Evolutionary conservation across 768 basidiomycete genomes (phyloP), one percentile per base, ranked within the genome.

Genomic region (Baorangia bicolor): DNA sequence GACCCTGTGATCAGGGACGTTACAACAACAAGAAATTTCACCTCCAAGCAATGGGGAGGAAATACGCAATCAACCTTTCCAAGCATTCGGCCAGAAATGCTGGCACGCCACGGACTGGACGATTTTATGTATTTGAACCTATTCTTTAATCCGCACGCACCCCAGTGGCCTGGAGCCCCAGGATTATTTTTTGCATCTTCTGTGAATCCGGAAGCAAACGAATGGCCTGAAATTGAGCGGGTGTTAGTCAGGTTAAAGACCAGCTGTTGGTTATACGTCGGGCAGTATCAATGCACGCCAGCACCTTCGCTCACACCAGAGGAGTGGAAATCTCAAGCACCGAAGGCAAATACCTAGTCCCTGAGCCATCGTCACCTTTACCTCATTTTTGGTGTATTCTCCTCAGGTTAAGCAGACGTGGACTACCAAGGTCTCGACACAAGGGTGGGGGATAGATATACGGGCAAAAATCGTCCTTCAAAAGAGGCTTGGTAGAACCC

Each of bases 81-180:
- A 2, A 3, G 0, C 0, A 65, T 65, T 40, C 55, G 58, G 0
- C 8, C 41, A 23, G 51, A 55, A 3, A 48, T 63, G 49, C 14
- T 66, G 0, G 56, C 45, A 3, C 57, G 48, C 10, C 65, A 66
- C 16, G 65, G 59, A 1, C 9, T 64, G 14, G 6, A 53, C 3
- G 53, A 64, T 18, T 67, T 67, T 31, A 61, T 66, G 64, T 61
- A 53, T 25, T 11, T 58, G 18, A 64, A 57, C 30, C 59, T 62
- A 12, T 40, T 51, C 6, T 56, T 49, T n/a, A 67, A 64, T 16
- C 65, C 60, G 1, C 51, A 64, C n/a, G 59, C 53, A 1, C 64
- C 58, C 0, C 58, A 52, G 28, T 55, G 41, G 55, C 58, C 62
- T 16, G 65, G 65, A 0, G 57, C 53, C 0, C 65, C 62, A 1